A percentile compares a stretch with the other conserved stretches of the same genome.
These are phyloP conservation scores for Prorocentrum cordatum DNA, from an alignment of 169 alveolate genomes.

Conservation along the genomic window DNA sequence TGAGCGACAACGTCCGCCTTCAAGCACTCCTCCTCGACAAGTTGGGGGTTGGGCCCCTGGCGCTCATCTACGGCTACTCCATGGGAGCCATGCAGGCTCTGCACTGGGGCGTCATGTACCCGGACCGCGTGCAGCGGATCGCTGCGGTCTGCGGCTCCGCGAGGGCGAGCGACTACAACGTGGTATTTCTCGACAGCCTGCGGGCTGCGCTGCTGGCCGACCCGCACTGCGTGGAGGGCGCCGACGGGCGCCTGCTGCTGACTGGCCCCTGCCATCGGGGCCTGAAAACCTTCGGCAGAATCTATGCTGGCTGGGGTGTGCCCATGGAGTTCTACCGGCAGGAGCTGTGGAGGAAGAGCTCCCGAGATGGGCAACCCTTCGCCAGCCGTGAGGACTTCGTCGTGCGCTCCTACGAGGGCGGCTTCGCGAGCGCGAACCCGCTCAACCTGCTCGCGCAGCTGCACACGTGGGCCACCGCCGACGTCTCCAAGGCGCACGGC, in stretches of 20 bases:
- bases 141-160: conserved; percentile 57
- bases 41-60: not conserved
- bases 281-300: conserved; percentile 15
- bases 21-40: conserved; percentile 34
- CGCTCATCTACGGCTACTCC: conserved; percentile 39
- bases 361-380: conserved; percentile 35
- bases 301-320: conserved; percentile 66
- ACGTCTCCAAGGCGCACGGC: conserved; percentile 9
- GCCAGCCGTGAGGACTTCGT: conserved; percentile 48
- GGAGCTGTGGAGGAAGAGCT: not conserved
- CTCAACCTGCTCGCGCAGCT: conserved; percentile 42
- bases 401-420: conserved; percentile 26
- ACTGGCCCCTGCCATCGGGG: not conserved
- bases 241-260: not conserved
- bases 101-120: conserved; percentile 52
- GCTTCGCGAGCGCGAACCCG: conserved; percentile 15
- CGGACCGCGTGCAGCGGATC: conserved; percentile 11
- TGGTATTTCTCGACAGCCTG: conserved; percentile 25
- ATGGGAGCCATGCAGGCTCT: conserved; percentile 65
- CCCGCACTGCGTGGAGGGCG: not conserved
- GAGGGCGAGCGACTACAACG: conserved; percentile 22
- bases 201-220: conserved; percentile 30
- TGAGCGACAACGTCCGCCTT: conserved; percentile 52
- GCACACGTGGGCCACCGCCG: conserved; percentile 22
- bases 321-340: conserved; percentile 20